phyloP scores from a whole-genome alignment of 768 basidiomycete genomes.

The Gloeostereum incarnatum region DNA sequence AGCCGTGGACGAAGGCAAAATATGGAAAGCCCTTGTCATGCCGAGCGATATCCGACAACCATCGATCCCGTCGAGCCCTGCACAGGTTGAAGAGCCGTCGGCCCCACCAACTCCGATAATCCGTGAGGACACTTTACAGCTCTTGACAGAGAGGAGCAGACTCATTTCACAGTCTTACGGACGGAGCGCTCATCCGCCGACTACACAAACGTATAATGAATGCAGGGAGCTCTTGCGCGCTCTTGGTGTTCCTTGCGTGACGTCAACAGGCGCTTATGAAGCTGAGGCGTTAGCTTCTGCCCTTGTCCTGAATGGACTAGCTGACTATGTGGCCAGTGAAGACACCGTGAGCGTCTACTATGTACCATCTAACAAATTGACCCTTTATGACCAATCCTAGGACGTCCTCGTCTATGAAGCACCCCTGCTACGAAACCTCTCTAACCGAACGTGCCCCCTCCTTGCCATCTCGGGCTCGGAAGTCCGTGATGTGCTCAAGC shows the following conservation, averaged over 20 bases:
- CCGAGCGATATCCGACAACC: conserved; percentile 2
- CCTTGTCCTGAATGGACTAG: conserved; percentile 63
- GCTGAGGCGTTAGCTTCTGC: conserved; percentile 82
- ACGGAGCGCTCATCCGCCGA: conserved; percentile 54
- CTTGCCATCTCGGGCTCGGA: conserved; percentile 53
- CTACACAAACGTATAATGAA: conserved; percentile 57
- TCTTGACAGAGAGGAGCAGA: conserved; percentile 41
- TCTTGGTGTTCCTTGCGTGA: conserved; percentile 79
- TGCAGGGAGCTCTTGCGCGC: conserved; percentile 58
- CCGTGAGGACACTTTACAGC: conserved; percentile 5
- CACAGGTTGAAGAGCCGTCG: neutral
- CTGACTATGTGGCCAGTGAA: conserved; percentile 87
- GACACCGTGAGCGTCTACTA: conserved; percentile 55
- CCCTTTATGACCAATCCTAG: conserved; percentile 21
- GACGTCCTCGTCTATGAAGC: conserved; percentile 80
- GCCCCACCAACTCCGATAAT: neutral
- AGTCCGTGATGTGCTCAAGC: conserved; percentile 45
- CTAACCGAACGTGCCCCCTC: conserved; percentile 50
- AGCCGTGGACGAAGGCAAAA: conserved; percentile 44
- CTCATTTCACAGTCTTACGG: conserved; percentile 56
- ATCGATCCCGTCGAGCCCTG: neutral
- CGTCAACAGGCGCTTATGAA: conserved; percentile 61
- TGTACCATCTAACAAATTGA: conserved; percentile 1
- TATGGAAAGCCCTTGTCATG: conserved; percentile 43
- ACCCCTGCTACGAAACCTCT: conserved; percentile 73